Evolutionary conservation across 371 early-diverging fungal species (phyloP).

Genomic region (Mortierella sp.): DNA sequence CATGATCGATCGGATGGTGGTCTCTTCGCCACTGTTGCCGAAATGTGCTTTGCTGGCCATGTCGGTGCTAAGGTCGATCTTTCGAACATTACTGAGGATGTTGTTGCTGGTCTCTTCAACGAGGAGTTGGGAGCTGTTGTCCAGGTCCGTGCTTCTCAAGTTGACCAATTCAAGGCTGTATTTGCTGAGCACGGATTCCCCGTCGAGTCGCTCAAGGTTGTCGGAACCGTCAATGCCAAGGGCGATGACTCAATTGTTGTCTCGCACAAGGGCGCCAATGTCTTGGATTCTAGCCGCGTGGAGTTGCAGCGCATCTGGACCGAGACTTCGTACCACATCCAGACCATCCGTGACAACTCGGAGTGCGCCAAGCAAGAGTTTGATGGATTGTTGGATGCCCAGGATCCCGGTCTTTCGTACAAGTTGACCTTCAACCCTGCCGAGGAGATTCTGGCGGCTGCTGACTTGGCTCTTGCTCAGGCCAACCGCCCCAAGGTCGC

Average conservation of each 20-base stretch:
- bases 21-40: conserved; percentile 87
- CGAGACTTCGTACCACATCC: conserved; percentile 93
- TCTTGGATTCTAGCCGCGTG: conserved; percentile 69
- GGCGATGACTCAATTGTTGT: conserved; percentile 62
- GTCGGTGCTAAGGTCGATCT: conserved; percentile 82
- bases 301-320: conserved; percentile 88
- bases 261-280: conserved; percentile 56
- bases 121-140: conserved; percentile 97
- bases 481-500: conserved; percentile 87
- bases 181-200: conserved; percentile 72
- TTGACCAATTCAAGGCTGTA: conserved; percentile 67
- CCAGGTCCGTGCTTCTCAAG: conserved; percentile 79
- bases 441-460: conserved; percentile 57
- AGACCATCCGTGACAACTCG: conserved; percentile 91
- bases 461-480: conserved; percentile 22
- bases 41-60: conserved; percentile 97
- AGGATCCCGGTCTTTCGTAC: conserved; percentile 85
- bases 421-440: conserved; percentile 84
- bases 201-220: conserved; percentile 65
- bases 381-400: conserved; percentile 72
- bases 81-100: conserved; percentile 66
- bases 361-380: conserved; percentile 89
- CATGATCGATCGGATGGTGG: conserved; percentile 99
- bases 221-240: conserved; percentile 71
- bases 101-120: conserved; percentile 84